Percentiles rank a stretch among this genome's conserved stretches.
phyloP scores from a whole-genome alignment of 768 basidiomycete species.

The Trametes punicea region DNA sequence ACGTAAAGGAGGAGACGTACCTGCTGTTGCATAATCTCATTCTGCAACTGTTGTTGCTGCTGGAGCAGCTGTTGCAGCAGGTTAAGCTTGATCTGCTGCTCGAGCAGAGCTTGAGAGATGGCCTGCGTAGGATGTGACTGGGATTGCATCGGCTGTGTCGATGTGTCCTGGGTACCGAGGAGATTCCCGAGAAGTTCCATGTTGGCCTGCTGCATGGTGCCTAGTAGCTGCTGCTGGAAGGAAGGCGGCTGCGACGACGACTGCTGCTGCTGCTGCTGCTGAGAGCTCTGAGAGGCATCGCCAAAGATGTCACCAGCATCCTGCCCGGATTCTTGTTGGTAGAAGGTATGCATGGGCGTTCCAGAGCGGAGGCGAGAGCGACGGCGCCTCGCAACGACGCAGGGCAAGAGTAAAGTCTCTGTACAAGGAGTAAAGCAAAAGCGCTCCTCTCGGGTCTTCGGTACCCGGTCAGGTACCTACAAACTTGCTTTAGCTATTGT shows the following conservation, averaged over 20 bases:
- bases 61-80: slow-evolving; percentile 77
- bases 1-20: slow-evolving; percentile 34
- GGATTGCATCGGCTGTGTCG: slow-evolving; percentile 12
- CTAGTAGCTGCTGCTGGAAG: slow-evolving; percentile 18
- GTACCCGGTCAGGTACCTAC: not conserved
- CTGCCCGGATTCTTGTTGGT: slow-evolving; percentile 23
- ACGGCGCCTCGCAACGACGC: not conserved
- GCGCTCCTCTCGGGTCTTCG: not conserved
- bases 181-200: slow-evolving; percentile 51
- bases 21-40: slow-evolving; percentile 89
- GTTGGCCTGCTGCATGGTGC: slow-evolving; percentile 30
- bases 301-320: slow-evolving; percentile 19
- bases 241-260: not conserved
- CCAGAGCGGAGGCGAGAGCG: not conserved
- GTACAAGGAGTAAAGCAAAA: not conserved
- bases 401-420: not conserved
- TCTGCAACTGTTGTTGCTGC: slow-evolving; percentile 73
- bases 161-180: slow-evolving; percentile 45
- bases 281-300: slow-evolving; percentile 13
- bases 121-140: slow-evolving; percentile 28
- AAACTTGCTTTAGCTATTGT: too few relatives aligned
- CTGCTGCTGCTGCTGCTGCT: slow-evolving; percentile 18
- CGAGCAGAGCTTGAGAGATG: slow-evolving; percentile 52
- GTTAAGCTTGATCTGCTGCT: slow-evolving; percentile 75
- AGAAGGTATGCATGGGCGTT: slow-evolving; percentile 26